Evolutionary conservation across 768 basidiomycete species (phyloP), one percentile per base, ranked within the genome.

Genomic region (Gautieria morchelliformis): DNA sequence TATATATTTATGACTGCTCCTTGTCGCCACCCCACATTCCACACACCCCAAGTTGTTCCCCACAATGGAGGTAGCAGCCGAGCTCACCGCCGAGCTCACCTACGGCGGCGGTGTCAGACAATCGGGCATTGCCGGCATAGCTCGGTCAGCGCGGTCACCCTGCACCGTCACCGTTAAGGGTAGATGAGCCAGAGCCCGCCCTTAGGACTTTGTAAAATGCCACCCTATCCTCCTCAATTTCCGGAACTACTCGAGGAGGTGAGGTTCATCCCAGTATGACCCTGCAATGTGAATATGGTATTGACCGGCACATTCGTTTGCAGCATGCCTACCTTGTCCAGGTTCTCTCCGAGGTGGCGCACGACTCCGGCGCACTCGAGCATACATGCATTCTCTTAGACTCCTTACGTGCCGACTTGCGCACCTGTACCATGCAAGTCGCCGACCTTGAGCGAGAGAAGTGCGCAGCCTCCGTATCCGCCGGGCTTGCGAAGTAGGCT

Each of bases 361-460:
- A 52, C 33, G 51, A 52, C 37, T 22, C 51, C 7, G 51, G 51
- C 17, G 51, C 37, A 3, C 32, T 52, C 14, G 51, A 37, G 35
- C 35, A 52, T n/a, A 52, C 51, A n/a, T 22, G 20, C 37, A 4
- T 9, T 52, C 17, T 40, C 2, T 33, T 52, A 20, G 20, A 52
- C 6, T 14, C 37, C 6, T 40, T 52, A 15, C 51, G 37, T 39
- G 37, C 51, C 33, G 51, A 52, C 17, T 24, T 52, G 5, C 32
- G 20, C 10, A 15, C 32, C 8, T 52, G 33, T 24, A 40, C 51
- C 24, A 37, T 40, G 37, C 32, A 52, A 52, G 11, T 52, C 14
- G 51, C 51, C n/a, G 51, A 52, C 19, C 32, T 52, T 22, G 51
- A 52, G 32, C 32, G 51, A n/a, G 51, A 52, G 19, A 52, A 37